phyloP scores from a whole-genome alignment of 2,329 filamentous ascomycete genomes.

The Byssochlamys sp. region DNA sequence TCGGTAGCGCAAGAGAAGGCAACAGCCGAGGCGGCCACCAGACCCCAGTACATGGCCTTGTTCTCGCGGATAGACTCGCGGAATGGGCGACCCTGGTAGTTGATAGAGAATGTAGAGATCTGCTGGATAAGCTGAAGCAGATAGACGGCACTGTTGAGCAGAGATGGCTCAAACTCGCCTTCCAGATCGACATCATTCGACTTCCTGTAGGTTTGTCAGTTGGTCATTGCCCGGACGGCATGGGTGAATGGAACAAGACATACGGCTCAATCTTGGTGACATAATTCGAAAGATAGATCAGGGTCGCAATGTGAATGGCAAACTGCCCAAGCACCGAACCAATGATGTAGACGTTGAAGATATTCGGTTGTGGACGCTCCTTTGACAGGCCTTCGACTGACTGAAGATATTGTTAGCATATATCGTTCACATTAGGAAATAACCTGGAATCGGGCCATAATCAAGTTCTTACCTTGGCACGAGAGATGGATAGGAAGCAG shows the following conservation, averaged over 20 bases:
- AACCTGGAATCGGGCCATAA: background rate
- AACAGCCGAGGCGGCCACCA: slow-evolving; percentile 77
- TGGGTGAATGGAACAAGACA: slow-evolving; percentile 29
- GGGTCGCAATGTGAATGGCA: slow-evolving; percentile 82
- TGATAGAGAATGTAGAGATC: slow-evolving; percentile 97
- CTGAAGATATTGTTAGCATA: slow-evolving; percentile 23
- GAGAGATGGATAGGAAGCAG: slow-evolving; percentile 97
- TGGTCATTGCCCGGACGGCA: slow-evolving; percentile 16
- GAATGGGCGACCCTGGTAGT: slow-evolving; percentile 97
- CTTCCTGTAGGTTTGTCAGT: slow-evolving; percentile 33
- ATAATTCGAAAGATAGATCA: slow-evolving; percentile 86
- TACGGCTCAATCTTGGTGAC: slow-evolving; percentile 80
- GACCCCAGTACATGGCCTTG: slow-evolving; percentile 95
- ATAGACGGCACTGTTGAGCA: slow-evolving; percentile 94
- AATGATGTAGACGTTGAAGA: slow-evolving; percentile 98
- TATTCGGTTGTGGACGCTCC: slow-evolving; percentile 94
- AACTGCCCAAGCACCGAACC: slow-evolving; percentile 96
- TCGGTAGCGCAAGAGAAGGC: slow-evolving; percentile 93
- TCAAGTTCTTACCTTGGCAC: slow-evolving; percentile 57
- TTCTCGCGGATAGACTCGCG: slow-evolving; percentile 92
- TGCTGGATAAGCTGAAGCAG: slow-evolving; percentile 96
- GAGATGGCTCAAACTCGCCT: slow-evolving; percentile 82
- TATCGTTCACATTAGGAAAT: background rate
- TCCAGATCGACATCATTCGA: slow-evolving; percentile 70
- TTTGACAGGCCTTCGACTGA: slow-evolving; percentile 92